Evolutionary conservation across 2,329 filamentous ascomycete species (phyloP).

Genomic region (Diaporthe sp.): DNA sequence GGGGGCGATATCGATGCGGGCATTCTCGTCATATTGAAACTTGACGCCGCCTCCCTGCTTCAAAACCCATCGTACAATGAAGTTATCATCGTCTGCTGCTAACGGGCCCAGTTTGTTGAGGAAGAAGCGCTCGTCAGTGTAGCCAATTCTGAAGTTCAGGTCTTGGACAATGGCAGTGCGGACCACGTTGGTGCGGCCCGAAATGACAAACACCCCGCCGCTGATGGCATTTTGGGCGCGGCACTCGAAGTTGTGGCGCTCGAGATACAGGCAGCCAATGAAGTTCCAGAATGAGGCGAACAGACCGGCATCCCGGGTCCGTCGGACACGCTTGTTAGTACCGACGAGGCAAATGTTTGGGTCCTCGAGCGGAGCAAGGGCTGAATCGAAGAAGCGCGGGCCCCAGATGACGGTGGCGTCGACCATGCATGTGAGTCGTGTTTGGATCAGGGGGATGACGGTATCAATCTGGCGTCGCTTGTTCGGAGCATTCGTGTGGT

Average conservation of each 20-base stretch:
- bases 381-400: neutral
- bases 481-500: neutral
- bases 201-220: neutral
- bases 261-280: neutral
- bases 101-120: neutral
- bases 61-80: neutral
- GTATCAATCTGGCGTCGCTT: neutral
- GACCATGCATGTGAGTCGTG: neutral
- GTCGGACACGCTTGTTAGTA: neutral
- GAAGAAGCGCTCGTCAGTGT: neutral
- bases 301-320: neutral
- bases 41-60: neutral
- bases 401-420: neutral
- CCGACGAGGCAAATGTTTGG: neutral
- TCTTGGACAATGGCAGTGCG: neutral
- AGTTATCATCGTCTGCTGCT: neutral
- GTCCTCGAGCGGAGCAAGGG: neutral
- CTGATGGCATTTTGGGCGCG: neutral
- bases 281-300: neutral
- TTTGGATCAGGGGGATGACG: neutral
- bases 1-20: neutral
- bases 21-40: neutral
- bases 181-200: neutral
- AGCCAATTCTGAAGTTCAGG: neutral
- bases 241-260: neutral